Evolutionary conservation across 2,329 filamentous ascomycete genomes (phyloP).

Genomic region (Aspergillus sp.): DNA sequence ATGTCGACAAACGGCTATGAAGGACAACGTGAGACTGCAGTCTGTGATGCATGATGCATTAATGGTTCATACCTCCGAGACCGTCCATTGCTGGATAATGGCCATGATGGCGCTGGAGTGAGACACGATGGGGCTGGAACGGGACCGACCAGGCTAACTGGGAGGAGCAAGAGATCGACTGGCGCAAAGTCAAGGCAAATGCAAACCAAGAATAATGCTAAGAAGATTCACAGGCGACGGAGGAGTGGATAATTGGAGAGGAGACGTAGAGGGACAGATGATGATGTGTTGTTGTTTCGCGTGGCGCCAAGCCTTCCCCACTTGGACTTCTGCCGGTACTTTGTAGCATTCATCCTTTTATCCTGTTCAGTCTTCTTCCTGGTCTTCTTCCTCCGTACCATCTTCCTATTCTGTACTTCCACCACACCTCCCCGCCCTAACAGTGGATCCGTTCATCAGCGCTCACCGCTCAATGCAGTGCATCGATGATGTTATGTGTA

Average conservation of each 20-base stretch:
- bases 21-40: slow-evolving; percentile 10
- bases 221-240: not conserved
- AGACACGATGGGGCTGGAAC: not conserved
- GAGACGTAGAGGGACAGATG: not conserved
- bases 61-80: slow-evolving; percentile 41
- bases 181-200: not conserved
- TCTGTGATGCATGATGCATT: not conserved
- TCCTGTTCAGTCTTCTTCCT: no score
- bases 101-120: slow-evolving; percentile 23
- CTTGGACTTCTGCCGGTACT: no score
- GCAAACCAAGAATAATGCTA: not conserved
- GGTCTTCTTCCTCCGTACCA: no score
- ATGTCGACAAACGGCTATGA: slow-evolving; percentile 39
- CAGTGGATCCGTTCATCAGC: no score
- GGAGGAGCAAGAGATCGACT: not conserved
- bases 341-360: no score
- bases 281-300: not conserved
- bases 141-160: not conserved
- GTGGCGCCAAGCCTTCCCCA: not conserved
- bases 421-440: no score
- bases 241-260: not conserved
- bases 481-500: no score
- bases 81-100: slow-evolving; percentile 44
- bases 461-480: no score
- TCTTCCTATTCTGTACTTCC: no score